Percentiles rank a stretch among this genome's conserved stretches.
Evolutionary conservation across 768 basidiomycete species (phyloP).

Genomic region (Dioszegia hungarica): DNA sequence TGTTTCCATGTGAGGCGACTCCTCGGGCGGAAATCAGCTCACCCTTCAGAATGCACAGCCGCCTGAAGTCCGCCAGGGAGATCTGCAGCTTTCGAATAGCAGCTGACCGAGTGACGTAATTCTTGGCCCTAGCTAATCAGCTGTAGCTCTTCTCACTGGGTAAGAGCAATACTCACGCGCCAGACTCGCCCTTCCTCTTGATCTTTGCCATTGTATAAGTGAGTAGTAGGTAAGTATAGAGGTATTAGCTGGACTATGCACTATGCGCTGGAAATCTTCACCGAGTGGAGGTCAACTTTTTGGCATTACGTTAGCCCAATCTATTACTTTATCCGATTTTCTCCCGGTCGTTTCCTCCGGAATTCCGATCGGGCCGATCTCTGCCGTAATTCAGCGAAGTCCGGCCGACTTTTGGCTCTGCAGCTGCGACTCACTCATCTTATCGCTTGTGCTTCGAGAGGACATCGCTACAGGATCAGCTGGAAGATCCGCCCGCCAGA

Average conservation of each 20-base stretch:
- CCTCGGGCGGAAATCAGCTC: constrained; percentile 29
- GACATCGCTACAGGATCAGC: no score
- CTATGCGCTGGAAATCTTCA: constrained; percentile 4
- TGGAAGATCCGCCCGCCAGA: no score
- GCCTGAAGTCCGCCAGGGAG: constrained; percentile 91
- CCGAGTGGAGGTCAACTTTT: constrained; percentile 1
- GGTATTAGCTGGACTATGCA: not conserved
- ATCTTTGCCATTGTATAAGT: constrained; percentile 48
- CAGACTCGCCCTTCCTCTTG: constrained; percentile 50
- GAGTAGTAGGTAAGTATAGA: not conserved
- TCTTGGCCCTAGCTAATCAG: constrained; percentile 45
- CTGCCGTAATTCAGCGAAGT: not conserved
- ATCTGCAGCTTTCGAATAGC: constrained; percentile 95
- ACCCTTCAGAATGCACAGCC: constrained; percentile 97
- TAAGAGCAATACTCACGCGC: constrained; percentile 43
- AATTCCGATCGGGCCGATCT: not conserved
- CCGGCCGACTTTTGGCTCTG: not conserved
- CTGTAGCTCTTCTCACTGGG: not conserved
- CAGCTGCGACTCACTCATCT: no score
- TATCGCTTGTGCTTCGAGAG: no score
- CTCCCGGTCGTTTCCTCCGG: no score
- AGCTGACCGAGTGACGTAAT: constrained; percentile 71
- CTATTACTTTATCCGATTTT: constrained; percentile 3
- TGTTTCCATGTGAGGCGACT: not conserved
- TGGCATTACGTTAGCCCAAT: no score